A percentile compares a stretch with the other conserved stretches of the same genome.
Evolutionary conservation across 495 filamentous ascomycete species (phyloP).

Genomic region (Aspergillus ellipticus): DNA sequence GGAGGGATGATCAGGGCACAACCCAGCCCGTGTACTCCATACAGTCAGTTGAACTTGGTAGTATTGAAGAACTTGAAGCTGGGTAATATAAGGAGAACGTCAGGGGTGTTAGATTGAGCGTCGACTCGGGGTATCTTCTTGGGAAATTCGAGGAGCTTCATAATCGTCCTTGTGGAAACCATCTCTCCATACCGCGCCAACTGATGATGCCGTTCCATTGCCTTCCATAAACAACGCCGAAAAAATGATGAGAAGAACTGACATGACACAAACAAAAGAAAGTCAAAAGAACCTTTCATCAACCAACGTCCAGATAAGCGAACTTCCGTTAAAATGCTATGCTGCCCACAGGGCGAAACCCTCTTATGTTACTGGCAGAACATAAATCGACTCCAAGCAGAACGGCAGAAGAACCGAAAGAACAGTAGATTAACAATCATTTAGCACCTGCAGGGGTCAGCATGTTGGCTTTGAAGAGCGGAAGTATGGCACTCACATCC

Average conservation of each 20-base stretch:
- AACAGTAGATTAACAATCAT: conserved; percentile 16
- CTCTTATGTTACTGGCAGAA: conserved; percentile 9
- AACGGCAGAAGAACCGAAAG: conserved; percentile 21
- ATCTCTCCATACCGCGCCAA: conserved; percentile 49
- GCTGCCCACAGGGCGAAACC: conserved; percentile 22
- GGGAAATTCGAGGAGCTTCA: conserved; percentile 49
- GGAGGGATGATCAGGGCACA: too few relatives aligned
- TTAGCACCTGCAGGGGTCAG: conserved; percentile 47
- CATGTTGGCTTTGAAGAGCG: neutral
- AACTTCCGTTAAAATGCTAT: conserved; percentile 32
- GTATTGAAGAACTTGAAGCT: conserved; percentile 8
- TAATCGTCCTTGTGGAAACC: conserved; percentile 31
- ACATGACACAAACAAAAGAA: conserved; percentile 21
- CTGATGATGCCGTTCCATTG: conserved; percentile 42
- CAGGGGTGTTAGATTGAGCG: conserved; percentile 46
- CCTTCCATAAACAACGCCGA: conserved; percentile 41
- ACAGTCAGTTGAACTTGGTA: neutral
- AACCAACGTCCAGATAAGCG: conserved; percentile 18
- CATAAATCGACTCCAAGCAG: conserved; percentile 9
- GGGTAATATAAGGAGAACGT: conserved; percentile 28
- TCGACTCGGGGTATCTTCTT: conserved; percentile 54
- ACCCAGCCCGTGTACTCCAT: too few relatives aligned
- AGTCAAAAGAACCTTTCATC: conserved; percentile 17
- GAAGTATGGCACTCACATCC: conserved; percentile 61
- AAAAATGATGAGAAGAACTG: conserved; percentile 15